Evolutionary conservation across 805 yeast species (phyloP).

Genomic region (Wickerhamiella occidentalis): DNA sequence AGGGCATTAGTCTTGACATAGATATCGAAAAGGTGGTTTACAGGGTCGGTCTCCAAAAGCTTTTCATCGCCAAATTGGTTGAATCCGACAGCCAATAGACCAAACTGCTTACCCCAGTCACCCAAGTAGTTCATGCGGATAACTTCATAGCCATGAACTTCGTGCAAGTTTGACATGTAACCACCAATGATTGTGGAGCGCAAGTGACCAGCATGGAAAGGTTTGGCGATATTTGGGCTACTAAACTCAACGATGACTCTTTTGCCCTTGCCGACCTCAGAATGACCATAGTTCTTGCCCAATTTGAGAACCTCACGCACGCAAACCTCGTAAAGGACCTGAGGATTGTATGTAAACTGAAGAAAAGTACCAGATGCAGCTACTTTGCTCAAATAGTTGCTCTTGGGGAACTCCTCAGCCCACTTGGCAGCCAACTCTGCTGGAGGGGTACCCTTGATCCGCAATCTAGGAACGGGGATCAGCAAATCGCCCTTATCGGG

Average conservation of each 20-base stretch:
- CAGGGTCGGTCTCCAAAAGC: slow-evolving; percentile 61
- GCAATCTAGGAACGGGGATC: slow-evolving; percentile 80
- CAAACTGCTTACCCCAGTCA: slow-evolving; percentile 99
- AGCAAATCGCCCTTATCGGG: slow-evolving; percentile 87
- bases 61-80: slow-evolving; percentile 74
- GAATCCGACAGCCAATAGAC: slow-evolving; percentile 87
- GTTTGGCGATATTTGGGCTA: slow-evolving; percentile 97
- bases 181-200: slow-evolving; percentile 98
- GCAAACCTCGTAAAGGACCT: slow-evolving; percentile 53
- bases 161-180: slow-evolving; percentile 78
- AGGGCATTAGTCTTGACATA: slow-evolving; percentile 80
- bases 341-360: slow-evolving; percentile 72
- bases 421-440: slow-evolving; percentile 63
- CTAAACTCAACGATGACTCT: slow-evolving; percentile 77
- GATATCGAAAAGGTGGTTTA: slow-evolving; percentile 86
- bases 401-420: slow-evolving; percentile 65
- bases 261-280: slow-evolving; percentile 62
- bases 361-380: slow-evolving; percentile 80
- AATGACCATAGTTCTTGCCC: slow-evolving; percentile 52
- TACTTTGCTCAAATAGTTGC: slow-evolving; percentile 55
- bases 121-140: slow-evolving; percentile 88
- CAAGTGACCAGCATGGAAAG: slow-evolving; percentile 98
- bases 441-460: slow-evolving; percentile 72
- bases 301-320: slow-evolving; percentile 55
- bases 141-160: slow-evolving; percentile 86